Evolutionary conservation across 192 early-diverging fungal genomes (phyloP).

Genomic region (Borealophlyctis nickersoniae): DNA sequence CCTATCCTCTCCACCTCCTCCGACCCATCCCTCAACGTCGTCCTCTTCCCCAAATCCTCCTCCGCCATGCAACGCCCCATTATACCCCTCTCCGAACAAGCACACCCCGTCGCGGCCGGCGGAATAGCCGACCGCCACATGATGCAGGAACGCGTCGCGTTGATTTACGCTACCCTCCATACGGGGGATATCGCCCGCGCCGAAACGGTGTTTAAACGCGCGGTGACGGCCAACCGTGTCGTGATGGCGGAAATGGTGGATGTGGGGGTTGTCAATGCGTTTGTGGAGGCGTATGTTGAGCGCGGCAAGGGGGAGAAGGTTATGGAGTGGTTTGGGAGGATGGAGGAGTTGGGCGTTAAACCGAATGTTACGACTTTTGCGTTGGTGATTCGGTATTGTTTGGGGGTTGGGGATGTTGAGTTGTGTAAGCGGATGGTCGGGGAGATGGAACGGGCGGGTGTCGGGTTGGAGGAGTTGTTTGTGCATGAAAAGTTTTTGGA

Average conservation of each 20-base stretch:
- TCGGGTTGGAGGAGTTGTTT: constrained; percentile 15
- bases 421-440: constrained; percentile 54
- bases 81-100: no score
- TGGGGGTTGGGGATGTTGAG: constrained; percentile 41
- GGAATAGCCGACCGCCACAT: no score
- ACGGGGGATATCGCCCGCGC: constrained; percentile 73
- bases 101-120: no score
- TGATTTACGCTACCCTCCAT: constrained; percentile 62
- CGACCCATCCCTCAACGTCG: no score
- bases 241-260: constrained; percentile 71
- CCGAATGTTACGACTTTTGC: constrained; percentile 75
- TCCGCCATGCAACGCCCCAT: no score
- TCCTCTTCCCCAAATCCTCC: no score
- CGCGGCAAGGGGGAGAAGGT: constrained; percentile 37
- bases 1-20: no score
- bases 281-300: constrained; percentile 57
- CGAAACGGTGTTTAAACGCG: constrained; percentile 62
- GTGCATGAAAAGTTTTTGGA: constrained; percentile 25
- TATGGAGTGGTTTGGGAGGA: constrained; percentile 68
- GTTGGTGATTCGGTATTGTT: constrained; percentile 69
- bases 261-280: constrained; percentile 74
- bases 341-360: constrained; percentile 53
- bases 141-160: constrained; percentile 33
- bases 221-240: constrained; percentile 60
- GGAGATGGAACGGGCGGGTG: constrained; percentile 31